Evolutionary conservation across 305 asterid genomes (phyloP).

Genomic region (Ajuga reptans): DNA sequence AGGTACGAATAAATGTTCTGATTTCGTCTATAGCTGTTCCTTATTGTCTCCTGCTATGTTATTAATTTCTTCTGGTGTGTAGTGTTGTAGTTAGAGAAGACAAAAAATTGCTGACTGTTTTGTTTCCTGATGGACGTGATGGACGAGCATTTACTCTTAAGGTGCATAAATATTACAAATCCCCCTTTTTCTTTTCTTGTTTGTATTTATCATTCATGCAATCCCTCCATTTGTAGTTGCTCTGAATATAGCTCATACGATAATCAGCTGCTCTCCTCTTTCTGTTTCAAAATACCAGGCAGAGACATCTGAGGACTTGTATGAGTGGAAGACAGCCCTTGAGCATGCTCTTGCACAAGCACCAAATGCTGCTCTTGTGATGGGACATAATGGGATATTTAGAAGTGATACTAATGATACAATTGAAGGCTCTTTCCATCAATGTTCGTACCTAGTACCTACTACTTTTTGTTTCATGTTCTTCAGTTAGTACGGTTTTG

Average conservation of each 20-base stretch:
- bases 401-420: slow-evolving; percentile 71
- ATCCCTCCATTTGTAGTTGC: slow-evolving; percentile 3
- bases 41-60: slow-evolving; percentile 10
- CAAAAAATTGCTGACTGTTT: slow-evolving; percentile 83
- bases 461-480: slow-evolving; percentile 8
- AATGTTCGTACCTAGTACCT: slow-evolving; percentile 55
- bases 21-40: slow-evolving; percentile 2
- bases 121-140: slow-evolving; percentile 98
- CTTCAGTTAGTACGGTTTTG: slow-evolving; percentile 14
- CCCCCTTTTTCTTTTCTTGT: slow-evolving; percentile 5
- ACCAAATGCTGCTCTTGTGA: slow-evolving; percentile 95
- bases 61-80: slow-evolving; percentile 26
- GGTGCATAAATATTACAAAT: slow-evolving; percentile 40
- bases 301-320: slow-evolving; percentile 88
- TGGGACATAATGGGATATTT: slow-evolving; percentile 94
- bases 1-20: slow-evolving; percentile 41
- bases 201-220: neutral
- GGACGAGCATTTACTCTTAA: slow-evolving; percentile 96
- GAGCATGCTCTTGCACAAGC: slow-evolving; percentile 96
- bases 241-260: neutral
- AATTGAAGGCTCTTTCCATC: slow-evolving; percentile 77
- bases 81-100: slow-evolving; percentile 99
- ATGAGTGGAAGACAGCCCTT: slow-evolving; percentile 95
- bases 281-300: slow-evolving; percentile 51
- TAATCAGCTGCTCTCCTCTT: slow-evolving; percentile 16